Conservation (phyloP, 257 asterid genomes). For the Cruciata laevipes region DNA sequence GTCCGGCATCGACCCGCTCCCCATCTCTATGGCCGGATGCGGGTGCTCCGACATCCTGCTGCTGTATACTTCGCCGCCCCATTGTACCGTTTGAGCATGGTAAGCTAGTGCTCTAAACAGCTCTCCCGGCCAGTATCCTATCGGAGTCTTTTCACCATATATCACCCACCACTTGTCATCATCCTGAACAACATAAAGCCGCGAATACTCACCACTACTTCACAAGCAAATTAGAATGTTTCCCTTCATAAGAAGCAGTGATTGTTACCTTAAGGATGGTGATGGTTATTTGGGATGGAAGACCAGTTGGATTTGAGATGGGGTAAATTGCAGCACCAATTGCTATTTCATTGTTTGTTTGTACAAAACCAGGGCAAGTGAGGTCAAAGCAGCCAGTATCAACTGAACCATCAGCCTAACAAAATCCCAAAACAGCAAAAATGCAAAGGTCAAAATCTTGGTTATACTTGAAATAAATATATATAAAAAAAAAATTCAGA, state of each 20-base stretch:
- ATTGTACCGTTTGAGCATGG: conserved; percentile 44
- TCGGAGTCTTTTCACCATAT: conserved; percentile 36
- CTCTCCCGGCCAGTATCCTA: conserved; percentile 61
- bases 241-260: too few species aligned
- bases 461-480: neutral
- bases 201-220: too few species aligned
- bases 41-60: conserved; percentile 39
- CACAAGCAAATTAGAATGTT: too few species aligned
- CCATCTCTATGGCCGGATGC: conserved; percentile 51
- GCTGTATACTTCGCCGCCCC: conserved; percentile 86
- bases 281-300: conserved; percentile 42
- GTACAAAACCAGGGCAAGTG: conserved; percentile 70
- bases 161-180: conserved; percentile 55
- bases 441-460: too few species aligned
- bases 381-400: conserved; percentile 64
- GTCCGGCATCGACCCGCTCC: conserved; percentile 41
- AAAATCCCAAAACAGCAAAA: conserved; percentile 23
- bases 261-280: conserved; percentile 40
- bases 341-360: conserved; percentile 50
- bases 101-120: conserved; percentile 22
- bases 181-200: conserved; percentile 30
- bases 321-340: conserved; percentile 69
- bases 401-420: conserved; percentile 40
- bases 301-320: conserved; percentile 38
- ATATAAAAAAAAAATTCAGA: too few species aligned